Base-by-base conservation (phyloP, 306 rosid genomes). In the Cicer cuneatum region DNA sequence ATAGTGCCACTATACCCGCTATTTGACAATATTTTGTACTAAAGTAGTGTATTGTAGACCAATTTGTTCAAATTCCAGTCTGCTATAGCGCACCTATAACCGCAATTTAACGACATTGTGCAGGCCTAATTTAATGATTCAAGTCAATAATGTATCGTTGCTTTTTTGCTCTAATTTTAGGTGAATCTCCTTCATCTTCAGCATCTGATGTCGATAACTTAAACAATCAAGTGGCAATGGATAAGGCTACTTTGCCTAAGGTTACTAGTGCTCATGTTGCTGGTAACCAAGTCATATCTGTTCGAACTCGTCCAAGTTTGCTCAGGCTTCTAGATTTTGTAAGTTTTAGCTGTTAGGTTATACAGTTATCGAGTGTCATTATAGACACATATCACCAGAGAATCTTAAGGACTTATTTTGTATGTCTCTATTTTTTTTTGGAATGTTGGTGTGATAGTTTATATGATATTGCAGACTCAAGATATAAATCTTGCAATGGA, bases 151-250 rank as follows among this genome's bases (percentile, higher is more conserved):
- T 71, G 60, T 68, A 62, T 59, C 14, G 9, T 45, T 70, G 13
- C 12, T 53, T 78, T 56, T 73, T 71, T 13, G 61, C 52, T 74
- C 37, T 67, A 51, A 46, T 72, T 71, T 71, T 78, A 91, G 97
- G 90, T 66, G 94, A 87, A 70, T 89, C 92, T 62, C 97, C 90
- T 70, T 90, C 90, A 58, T 87, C 92, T 77, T 91, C 97, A 72
- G 90, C 90, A 49, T 89, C 94, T 60, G 97, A 91, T 83, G 80
- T 89, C 35, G 97, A 87, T 79, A 87, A 89, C 87, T 74, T 88
- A 11, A 83, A 83, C 85, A 85, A 83, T 76, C 96, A 84, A 51
- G 82, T 68, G 65, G 75, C 80, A 37, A 67, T 41, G 19, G 90
- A 88, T 78, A 90, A 72, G 87, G 70, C 81, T 71, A 39, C 83